phyloP scores from a whole-genome alignment of 345 rosid genomes.

The Noccaea caerulescens region DNA sequence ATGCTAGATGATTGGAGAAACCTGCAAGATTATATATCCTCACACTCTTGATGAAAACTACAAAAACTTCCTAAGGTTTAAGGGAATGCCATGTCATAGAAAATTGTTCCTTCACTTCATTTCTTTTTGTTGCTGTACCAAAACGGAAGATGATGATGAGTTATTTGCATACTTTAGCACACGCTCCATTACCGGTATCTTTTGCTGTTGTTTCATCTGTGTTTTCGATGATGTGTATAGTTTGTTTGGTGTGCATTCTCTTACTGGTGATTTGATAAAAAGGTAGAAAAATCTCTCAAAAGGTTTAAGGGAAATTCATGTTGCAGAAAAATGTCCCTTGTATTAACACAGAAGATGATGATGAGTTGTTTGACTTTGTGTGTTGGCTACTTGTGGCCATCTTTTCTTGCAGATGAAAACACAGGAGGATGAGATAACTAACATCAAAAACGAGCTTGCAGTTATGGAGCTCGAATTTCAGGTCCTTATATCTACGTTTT shows the following conservation, averaged over 20 bases:
- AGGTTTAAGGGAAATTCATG: neutral
- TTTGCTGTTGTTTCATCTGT: neutral
- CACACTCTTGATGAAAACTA: too few species aligned
- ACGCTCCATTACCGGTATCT: neutral
- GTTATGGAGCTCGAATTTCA: constrained; percentile 79
- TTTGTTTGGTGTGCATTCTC: constrained; percentile 5
- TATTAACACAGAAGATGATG: neutral
- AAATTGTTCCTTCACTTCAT: too few species aligned
- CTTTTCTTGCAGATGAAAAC: constrained; percentile 53
- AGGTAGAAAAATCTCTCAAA: neutral
- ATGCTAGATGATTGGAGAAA: too few species aligned
- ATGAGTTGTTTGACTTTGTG: neutral
- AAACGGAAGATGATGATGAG: too few species aligned
- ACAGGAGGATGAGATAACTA: constrained; percentile 61
- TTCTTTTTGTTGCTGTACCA: too few species aligned
- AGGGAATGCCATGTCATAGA: too few species aligned
- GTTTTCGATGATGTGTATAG: constrained; percentile 1
- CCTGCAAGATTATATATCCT: neutral
- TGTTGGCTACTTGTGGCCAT: neutral
- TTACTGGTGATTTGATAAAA: constrained; percentile 6
- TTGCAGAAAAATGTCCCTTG: neutral
- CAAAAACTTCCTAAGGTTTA: too few species aligned
- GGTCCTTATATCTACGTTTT: constrained; percentile 48
- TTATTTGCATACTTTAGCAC: neutral
- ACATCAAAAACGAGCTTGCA: constrained; percentile 81